Evolutionary conservation across 1,284 basidiomycete species (phyloP), one percentile per base, ranked within the genome.

Genomic region (Cerioporus squamosus): DNA sequence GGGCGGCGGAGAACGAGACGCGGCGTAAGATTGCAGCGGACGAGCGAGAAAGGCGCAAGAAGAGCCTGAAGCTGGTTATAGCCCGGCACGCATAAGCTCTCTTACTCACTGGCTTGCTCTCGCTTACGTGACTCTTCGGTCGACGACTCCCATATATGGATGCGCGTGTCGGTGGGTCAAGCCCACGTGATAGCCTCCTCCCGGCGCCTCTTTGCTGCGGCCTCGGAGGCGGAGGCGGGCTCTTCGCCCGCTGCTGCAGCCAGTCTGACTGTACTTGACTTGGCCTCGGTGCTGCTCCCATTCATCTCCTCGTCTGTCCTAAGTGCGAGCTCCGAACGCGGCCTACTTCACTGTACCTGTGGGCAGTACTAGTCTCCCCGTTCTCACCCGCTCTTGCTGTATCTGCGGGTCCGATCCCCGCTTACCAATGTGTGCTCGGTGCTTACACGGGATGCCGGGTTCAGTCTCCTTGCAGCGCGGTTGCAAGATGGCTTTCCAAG

Each of bases 11-110:
- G 39, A 44, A 55, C 61, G 57, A 61, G 61, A 53, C 44, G 57
- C 60, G 62, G 63, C 47, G 64, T 40, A 52, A 59, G 57, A 52
- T 59, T 58, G 51, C 48, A 54, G 61, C 60, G 55, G 47, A 53
- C 55, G 49, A 51, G 53, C 48, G 33, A 33, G 49, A 42, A 47
- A 44, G 51, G 40, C 56, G 57, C 45, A 54, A 59, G 55, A 58
- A 59, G 38, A 48, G 51, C 33, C 51, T 40, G 45, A 18, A 52
- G 55, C 42, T 26, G 45, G 33, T 44, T 26, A 29, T 42, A 47
- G 56, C 40, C n/a, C 23, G 36, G 31, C 5, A 42, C 47, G 53
- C 60, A 62, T 62, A 64, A 64, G 60, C 63, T 29, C 44, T 42
- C 51, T 64, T 61, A 64, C 60, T 51, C 53, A 58, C 53, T 54